Conservation (phyloP, 352 stramenopile genomes). For the Phytophthora pisi region DNA sequence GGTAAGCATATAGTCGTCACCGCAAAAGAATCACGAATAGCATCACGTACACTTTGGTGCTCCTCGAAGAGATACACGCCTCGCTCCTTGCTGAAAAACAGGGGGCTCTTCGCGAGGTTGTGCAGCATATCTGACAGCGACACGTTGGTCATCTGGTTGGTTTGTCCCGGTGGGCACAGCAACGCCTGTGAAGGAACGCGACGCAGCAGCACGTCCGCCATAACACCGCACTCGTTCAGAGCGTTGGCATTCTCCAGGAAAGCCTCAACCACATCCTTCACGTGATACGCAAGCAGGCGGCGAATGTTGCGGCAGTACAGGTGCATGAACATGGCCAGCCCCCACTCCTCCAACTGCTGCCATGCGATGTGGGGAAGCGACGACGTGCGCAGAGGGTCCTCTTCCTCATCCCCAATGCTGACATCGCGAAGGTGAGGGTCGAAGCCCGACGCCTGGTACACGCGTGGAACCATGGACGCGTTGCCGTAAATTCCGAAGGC, state of each 20-base stretch:
- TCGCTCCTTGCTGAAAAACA: slow-evolving; percentile 80
- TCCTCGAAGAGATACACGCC: slow-evolving; percentile 83
- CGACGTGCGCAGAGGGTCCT: slow-evolving; percentile 75
- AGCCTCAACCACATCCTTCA: slow-evolving; percentile 85
- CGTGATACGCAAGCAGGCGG: slow-evolving; percentile 78
- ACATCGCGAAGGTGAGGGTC: slow-evolving; percentile 70
- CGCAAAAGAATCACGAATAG: neutral
- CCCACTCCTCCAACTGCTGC: slow-evolving; percentile 78
- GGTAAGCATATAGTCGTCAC: slow-evolving; percentile 2
- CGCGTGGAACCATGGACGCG: slow-evolving; percentile 66
- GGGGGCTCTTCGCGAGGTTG: slow-evolving; percentile 59
- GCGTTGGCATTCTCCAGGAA: slow-evolving; percentile 84
- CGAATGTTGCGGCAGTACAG: slow-evolving; percentile 86
- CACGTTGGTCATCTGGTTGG: slow-evolving; percentile 83
- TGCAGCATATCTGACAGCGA: slow-evolving; percentile 81
- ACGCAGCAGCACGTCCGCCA: slow-evolving; percentile 79
- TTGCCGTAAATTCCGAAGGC: slow-evolving; percentile 75
- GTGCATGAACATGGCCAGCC: slow-evolving; percentile 87
- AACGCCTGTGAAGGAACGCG: slow-evolving; percentile 74
- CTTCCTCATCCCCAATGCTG: slow-evolving; percentile 60
- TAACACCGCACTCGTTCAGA: slow-evolving; percentile 79
- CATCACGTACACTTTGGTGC: slow-evolving; percentile 64
- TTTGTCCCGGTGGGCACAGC: slow-evolving; percentile 73
- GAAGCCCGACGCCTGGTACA: slow-evolving; percentile 87
- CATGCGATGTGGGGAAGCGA: slow-evolving; percentile 78